phyloP scores from a whole-genome alignment of 2,329 filamentous ascomycete species.

The Aspergillus cejpii region DNA sequence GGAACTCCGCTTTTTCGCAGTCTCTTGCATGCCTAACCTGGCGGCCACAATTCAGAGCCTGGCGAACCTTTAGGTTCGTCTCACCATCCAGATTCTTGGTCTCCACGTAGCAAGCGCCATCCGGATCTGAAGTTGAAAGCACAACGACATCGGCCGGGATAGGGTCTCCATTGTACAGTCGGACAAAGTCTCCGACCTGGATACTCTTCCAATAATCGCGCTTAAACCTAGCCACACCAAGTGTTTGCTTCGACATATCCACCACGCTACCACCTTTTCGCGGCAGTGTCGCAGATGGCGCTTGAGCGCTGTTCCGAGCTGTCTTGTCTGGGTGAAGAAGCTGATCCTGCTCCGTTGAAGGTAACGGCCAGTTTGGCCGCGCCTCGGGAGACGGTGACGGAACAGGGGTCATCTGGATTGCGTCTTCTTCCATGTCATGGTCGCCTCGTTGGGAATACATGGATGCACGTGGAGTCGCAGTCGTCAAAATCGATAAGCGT shows the following conservation, averaged over 20 bases:
- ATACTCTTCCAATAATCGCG: slow-evolving; percentile 93
- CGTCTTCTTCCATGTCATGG: slow-evolving; percentile 47
- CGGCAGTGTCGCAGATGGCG: slow-evolving; percentile 17
- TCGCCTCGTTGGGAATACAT: slow-evolving; percentile 47
- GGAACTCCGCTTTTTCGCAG: slow-evolving; percentile 82
- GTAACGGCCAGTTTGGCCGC: slow-evolving; percentile 39
- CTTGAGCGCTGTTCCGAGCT: slow-evolving; percentile 20
- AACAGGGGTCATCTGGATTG: slow-evolving; percentile 94
- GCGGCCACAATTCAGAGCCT: slow-evolving; percentile 78
- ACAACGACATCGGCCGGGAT: slow-evolving; percentile 91
- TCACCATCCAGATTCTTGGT: slow-evolving; percentile 98
- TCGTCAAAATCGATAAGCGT: slow-evolving; percentile 61
- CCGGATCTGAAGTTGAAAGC: slow-evolving; percentile 83
- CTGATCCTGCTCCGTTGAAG: slow-evolving; percentile 26
- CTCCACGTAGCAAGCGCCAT: slow-evolving; percentile 94
- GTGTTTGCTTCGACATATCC: slow-evolving; percentile 59
- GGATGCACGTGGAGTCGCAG: slow-evolving; percentile 50
- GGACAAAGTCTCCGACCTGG: slow-evolving; percentile 90
- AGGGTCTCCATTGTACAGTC: slow-evolving; percentile 92
- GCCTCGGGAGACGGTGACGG: slow-evolving; percentile 65
- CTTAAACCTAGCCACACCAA: slow-evolving; percentile 76
- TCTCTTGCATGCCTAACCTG: slow-evolving; percentile 81
- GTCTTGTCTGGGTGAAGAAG: slow-evolving; percentile 30
- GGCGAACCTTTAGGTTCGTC: slow-evolving; percentile 92
- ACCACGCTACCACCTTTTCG: slow-evolving; percentile 62